These are phyloP conservation scores for Mycosarcoma mackinlayi DNA, from an alignment of 1,284 basidiomycete genomes.

Conservation along the genomic window DNA sequence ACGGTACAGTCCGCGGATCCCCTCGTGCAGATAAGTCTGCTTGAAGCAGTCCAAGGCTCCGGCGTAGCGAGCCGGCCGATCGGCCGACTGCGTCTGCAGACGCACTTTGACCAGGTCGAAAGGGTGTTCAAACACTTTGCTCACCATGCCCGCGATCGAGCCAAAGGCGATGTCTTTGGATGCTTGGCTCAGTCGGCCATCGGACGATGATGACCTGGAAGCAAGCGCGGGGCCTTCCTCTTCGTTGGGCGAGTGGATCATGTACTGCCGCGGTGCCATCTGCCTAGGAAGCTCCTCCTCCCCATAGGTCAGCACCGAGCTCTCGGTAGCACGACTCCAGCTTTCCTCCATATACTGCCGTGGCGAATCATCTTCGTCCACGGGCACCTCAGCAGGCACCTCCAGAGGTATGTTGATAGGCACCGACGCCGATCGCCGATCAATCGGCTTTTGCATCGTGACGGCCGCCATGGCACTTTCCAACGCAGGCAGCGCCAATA, in stretches of 20 bases:
- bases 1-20: conserved; percentile 63
- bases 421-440: conserved; percentile 34
- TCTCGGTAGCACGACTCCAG: conserved; percentile 24
- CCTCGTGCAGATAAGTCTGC: conserved; percentile 57
- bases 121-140: conserved; percentile 66
- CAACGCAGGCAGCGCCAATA: conserved; percentile 6
- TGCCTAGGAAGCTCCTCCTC: background rate
- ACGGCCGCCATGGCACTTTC: conserved; percentile 28
- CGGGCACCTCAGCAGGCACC: too few species aligned
- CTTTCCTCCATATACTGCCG: conserved; percentile 36
- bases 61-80: conserved; percentile 50
- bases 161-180: conserved; percentile 65
- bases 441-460: background rate
- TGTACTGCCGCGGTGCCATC: conserved; percentile 13
- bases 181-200: conserved; percentile 56
- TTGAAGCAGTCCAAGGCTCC: conserved; percentile 65
- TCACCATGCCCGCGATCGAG: conserved; percentile 64
- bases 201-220: conserved; percentile 11
- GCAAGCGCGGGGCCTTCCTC: conserved; percentile 25
- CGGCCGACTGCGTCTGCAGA: conserved; percentile 62
- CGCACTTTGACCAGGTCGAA: conserved; percentile 67
- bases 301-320: background rate
- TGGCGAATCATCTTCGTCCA: conserved; percentile 44
- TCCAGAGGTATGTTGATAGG: too few species aligned
- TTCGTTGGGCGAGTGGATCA: conserved; percentile 45